Evolutionary conservation across 768 basidiomycete species (phyloP).

Genomic region (Amanita rubescens): DNA sequence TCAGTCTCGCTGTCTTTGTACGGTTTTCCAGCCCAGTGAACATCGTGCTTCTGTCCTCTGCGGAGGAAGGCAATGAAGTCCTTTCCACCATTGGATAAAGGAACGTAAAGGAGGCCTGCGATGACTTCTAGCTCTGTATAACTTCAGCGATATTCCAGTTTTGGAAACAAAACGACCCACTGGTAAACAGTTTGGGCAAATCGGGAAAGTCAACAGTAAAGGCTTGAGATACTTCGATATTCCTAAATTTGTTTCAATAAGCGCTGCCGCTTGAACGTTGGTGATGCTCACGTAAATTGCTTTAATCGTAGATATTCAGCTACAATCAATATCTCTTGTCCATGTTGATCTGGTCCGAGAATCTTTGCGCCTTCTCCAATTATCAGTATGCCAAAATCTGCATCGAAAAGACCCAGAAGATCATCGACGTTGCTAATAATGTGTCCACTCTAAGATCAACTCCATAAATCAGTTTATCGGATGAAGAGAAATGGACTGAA

Average conservation of each 20-base stretch:
- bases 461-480: neutral
- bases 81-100: conserved; percentile 60
- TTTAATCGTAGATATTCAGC: conserved; percentile 74
- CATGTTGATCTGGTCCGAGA: conserved; percentile 59
- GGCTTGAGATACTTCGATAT: conserved; percentile 63
- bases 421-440: conserved; percentile 80
- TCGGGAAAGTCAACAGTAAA: conserved; percentile 69
- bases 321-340: conserved; percentile 72
- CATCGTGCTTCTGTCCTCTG: conserved; percentile 63
- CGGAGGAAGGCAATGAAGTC: conserved; percentile 81
- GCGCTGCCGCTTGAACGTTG: neutral
- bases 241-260: conserved; percentile 26
- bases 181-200: conserved; percentile 48
- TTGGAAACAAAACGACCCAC: conserved; percentile 14
- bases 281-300: conserved; percentile 49
- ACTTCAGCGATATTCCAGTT: neutral
- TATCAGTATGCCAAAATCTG: conserved; percentile 65
- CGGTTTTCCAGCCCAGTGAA: conserved; percentile 77
- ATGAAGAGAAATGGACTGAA: no score
- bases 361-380: conserved; percentile 69
- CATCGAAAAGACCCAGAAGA: conserved; percentile 69
- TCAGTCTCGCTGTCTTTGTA: conserved; percentile 26
- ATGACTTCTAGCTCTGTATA: conserved; percentile 48
- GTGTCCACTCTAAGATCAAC: conserved; percentile 45
- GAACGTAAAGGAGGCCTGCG: conserved; percentile 69